Conservation (phyloP, 768 basidiomycete species). For the Cystobasidium tubakii region DNA sequence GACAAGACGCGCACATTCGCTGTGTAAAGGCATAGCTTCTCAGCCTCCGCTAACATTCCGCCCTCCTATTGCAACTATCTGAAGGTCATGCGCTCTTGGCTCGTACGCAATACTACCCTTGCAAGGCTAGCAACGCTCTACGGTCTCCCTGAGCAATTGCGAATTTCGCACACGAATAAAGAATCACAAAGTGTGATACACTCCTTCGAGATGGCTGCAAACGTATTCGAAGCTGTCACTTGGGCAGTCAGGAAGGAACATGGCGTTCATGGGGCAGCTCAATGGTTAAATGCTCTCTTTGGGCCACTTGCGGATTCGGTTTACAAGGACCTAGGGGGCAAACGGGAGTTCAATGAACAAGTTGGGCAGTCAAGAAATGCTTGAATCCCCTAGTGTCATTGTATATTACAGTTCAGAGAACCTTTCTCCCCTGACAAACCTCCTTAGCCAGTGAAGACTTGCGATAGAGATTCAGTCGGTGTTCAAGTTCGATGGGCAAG, state of each 20-base stretch:
- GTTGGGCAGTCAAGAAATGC: too few species aligned
- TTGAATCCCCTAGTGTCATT: too few species aligned
- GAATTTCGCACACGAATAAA: neutral
- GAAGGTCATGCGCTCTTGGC: conserved; percentile 7
- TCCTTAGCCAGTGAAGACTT: too few species aligned
- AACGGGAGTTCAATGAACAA: neutral
- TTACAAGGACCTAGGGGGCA: neutral
- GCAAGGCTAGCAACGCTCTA: neutral
- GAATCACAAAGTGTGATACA: neutral
- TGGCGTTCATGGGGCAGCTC: neutral
- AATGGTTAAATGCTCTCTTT: neutral
- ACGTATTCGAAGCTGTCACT: conserved; percentile 1
- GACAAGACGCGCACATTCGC: too few species aligned
- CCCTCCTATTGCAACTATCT: neutral
- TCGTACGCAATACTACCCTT: conserved; percentile 9
- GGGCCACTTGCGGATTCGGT: neutral
- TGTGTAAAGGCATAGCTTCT: neutral
- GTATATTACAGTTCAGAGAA: too few species aligned
- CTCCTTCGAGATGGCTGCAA: neutral
- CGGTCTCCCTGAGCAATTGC: neutral
- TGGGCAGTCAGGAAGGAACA: conserved; percentile 8
- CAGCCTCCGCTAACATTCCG: neutral
- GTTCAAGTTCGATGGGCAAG: too few species aligned
- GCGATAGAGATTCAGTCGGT: too few species aligned
- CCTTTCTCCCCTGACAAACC: too few species aligned